These are phyloP conservation scores for Lachancea kluyveri DNA, from an alignment of 805 yeast genomes.

Conservation along the genomic window DNA sequence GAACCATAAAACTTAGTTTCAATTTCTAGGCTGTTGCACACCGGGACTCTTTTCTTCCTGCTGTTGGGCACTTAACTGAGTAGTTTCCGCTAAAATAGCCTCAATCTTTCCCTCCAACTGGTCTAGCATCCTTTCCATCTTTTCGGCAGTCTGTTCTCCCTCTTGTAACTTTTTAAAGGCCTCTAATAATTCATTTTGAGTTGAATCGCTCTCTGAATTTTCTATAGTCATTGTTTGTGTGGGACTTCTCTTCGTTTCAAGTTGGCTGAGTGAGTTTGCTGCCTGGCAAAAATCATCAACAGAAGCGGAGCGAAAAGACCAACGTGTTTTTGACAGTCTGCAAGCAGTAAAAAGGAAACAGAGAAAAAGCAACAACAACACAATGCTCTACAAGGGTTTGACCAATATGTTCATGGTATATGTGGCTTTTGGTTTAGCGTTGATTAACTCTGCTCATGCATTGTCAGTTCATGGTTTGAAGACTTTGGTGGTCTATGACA, in stretches of 20 bases:
- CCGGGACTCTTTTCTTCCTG: background rate
- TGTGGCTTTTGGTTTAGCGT: no score
- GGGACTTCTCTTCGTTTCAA: no score
- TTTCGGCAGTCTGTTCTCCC: conserved; percentile 60
- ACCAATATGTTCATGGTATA: no score
- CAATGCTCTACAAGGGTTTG: no score
- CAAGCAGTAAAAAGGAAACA: no score
- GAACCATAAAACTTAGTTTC: background rate
- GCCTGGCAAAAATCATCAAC: no score
- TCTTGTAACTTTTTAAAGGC: conserved; percentile 56
- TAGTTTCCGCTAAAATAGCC: conserved; percentile 3
- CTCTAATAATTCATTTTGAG: conserved; percentile 27
- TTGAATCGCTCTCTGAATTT: no score
- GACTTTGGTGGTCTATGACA: conserved; percentile 31
- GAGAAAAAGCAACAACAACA: no score
- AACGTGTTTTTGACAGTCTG: no score
- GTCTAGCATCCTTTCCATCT: conserved; percentile 61
- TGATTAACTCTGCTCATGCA: no score
- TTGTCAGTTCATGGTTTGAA: conserved; percentile 21
- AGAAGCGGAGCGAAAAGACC: no score
- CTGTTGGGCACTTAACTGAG: background rate
- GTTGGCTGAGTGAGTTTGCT: no score
- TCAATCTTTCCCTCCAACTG: conserved; percentile 57
- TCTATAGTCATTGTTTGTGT: conserved; percentile 8
- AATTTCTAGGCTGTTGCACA: background rate